phyloP scores from a whole-genome alignment of 495 filamentous ascomycete genomes.

The Trypethelium eluteriae region DNA sequence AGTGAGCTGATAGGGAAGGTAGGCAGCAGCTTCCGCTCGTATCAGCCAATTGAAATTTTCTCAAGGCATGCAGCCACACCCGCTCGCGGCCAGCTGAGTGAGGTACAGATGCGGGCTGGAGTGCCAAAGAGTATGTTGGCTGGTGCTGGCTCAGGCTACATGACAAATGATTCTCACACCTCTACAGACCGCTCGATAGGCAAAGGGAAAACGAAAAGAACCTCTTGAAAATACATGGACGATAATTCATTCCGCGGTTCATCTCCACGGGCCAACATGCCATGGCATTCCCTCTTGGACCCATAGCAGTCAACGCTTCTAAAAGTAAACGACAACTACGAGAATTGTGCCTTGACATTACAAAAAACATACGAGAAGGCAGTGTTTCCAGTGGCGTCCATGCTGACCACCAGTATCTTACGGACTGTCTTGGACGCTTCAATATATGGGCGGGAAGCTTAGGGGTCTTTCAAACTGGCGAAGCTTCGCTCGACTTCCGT shows the following conservation, averaged over 20 bases:
- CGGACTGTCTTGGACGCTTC: background rate
- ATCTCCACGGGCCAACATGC: background rate
- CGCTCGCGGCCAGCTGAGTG: background rate
- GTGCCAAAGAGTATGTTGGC: background rate
- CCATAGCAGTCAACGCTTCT: background rate
- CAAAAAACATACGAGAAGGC: background rate
- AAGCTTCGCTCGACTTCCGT: background rate
- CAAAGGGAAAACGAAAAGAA: background rate
- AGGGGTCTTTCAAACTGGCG: background rate
- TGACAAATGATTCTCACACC: background rate
- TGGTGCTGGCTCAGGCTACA: background rate
- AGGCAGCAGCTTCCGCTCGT: background rate
- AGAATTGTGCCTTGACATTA: background rate
- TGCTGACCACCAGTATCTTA: background rate
- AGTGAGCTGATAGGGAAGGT: background rate
- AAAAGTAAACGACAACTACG: background rate
- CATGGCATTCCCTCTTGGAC: background rate
- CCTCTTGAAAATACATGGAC: background rate
- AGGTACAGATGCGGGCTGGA: background rate
- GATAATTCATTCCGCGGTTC: background rate
- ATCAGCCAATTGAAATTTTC: background rate
- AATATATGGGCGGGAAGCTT: background rate
- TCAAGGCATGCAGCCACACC: background rate
- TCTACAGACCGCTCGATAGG: background rate
- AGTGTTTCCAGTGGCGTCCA: background rate